These are phyloP conservation scores for Pseudocercospora ulei DNA, from an alignment of 2,329 filamentous ascomycete species.

Conservation along the genomic window DNA sequence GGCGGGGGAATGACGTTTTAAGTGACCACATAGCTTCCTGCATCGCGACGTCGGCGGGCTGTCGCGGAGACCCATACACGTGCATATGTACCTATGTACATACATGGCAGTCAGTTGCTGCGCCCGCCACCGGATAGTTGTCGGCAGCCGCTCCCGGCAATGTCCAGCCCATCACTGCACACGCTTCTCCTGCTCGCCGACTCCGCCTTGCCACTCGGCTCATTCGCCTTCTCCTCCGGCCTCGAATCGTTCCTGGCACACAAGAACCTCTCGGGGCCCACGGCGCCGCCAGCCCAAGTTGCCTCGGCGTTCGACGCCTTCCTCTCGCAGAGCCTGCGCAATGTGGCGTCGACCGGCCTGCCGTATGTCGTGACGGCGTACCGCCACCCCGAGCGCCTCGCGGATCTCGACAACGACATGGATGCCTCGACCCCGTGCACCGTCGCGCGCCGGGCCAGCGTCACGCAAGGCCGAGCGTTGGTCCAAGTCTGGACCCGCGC, in stretches of 20 bases:
- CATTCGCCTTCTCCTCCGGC: conserved; percentile 78
- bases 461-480: conserved; percentile 65
- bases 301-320: conserved; percentile 51
- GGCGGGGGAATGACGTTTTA: too few relatives aligned
- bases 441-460: conserved; percentile 65
- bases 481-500: conserved; percentile 60
- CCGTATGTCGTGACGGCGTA: conserved; percentile 65
- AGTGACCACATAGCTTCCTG: too few relatives aligned
- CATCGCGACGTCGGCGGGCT: too few relatives aligned
- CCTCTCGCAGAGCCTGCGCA: conserved; percentile 59
- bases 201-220: conserved; percentile 70
- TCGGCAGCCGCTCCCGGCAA: too few relatives aligned
- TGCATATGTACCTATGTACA: too few relatives aligned
- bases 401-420: conserved; percentile 59
- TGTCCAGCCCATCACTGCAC: conserved; percentile 42
- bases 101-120: too few relatives aligned
- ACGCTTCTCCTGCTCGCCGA: conserved; percentile 69
- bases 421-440: conserved; percentile 69
- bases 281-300: conserved; percentile 16
- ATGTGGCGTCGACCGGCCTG: conserved; percentile 61
- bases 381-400: conserved; percentile 45
- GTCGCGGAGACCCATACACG: too few relatives aligned
- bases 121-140: too few relatives aligned
- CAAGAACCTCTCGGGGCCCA: conserved; percentile 31
- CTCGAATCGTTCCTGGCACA: conserved; percentile 75